Conservation (phyloP, 2,329 filamentous ascomycete species). For the Alternaria sp. region DNA sequence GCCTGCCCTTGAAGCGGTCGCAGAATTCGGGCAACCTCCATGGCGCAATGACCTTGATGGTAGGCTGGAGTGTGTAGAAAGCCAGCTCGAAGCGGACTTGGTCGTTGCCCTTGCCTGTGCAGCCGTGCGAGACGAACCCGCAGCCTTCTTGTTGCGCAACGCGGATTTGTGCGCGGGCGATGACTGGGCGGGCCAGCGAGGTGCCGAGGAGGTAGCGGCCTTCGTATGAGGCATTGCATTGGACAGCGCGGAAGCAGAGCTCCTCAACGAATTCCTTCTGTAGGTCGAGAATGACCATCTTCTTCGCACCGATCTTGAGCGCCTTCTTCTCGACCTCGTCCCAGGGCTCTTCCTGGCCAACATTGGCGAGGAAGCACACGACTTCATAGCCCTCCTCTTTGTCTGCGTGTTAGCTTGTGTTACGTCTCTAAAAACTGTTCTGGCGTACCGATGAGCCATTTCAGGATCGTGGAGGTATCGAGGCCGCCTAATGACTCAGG, state of each 20-base stretch:
- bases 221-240: conserved; percentile 70
- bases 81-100: conserved; percentile 72
- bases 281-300: conserved; percentile 70
- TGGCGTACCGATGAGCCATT: conserved; percentile 48
- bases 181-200: conserved; percentile 72
- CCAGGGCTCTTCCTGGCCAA: conserved; percentile 68
- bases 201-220: conserved; percentile 64
- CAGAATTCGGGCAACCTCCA: conserved; percentile 76
- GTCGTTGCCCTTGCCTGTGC: conserved; percentile 63
- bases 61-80: conserved; percentile 69
- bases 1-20: conserved; percentile 73
- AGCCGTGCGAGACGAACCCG: conserved; percentile 58
- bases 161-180: conserved; percentile 71
- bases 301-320: conserved; percentile 71
- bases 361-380: conserved; percentile 65
- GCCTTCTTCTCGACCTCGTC: conserved; percentile 74
- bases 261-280: conserved; percentile 80
- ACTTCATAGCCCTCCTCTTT: conserved; percentile 67
- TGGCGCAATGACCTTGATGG: conserved; percentile 76
- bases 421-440: background rate
- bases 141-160: conserved; percentile 71
- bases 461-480: conserved; percentile 62
- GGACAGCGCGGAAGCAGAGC: conserved; percentile 80
- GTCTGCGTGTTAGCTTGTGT: conserved; percentile 14
- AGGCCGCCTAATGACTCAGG: conserved; percentile 58